These are phyloP conservation scores for Artemisia tridentata DNA, from an alignment of 129 eudicot species.

Conservation along the genomic window DNA sequence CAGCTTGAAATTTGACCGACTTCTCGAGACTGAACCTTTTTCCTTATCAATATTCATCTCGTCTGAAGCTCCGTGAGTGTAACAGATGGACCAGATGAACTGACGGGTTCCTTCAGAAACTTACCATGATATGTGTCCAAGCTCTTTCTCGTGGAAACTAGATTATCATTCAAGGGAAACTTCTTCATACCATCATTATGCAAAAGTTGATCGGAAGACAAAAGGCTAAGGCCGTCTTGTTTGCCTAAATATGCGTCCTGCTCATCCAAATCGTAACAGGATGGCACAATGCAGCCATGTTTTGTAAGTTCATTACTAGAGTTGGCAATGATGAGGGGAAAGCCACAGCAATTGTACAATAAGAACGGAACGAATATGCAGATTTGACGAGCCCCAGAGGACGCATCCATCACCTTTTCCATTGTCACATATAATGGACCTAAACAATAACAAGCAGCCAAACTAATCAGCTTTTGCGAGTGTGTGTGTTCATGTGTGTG, in stretches of 20 bases:
- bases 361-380: constrained; percentile 76
- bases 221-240: constrained; percentile 72
- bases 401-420: constrained; percentile 90
- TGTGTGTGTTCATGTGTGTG: not conserved
- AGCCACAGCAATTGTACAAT: constrained; percentile 84
- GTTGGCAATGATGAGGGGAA: constrained; percentile 56
- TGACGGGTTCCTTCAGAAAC: constrained; percentile 30
- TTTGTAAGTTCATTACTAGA: constrained; percentile 53
- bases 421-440: constrained; percentile 70
- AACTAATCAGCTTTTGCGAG: constrained; percentile 21
- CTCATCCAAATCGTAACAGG: constrained; percentile 78
- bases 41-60: constrained; percentile 17
- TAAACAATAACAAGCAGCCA: constrained; percentile 26
- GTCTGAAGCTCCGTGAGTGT: constrained; percentile 13
- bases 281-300: constrained; percentile 51
- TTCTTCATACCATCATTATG: constrained; percentile 21
- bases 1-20: constrained; percentile 31
- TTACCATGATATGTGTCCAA: constrained; percentile 24
- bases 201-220: constrained; percentile 44
- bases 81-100: constrained; percentile 15
- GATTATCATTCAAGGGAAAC: constrained; percentile 34
- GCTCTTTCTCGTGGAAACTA: constrained; percentile 43
- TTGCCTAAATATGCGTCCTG: constrained; percentile 34
- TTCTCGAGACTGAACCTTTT: constrained; percentile 27
- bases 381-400: constrained; percentile 92